A percentile compares a stretch with the other conserved stretches of the same genome.
phyloP scores from a whole-genome alignment of 305 asterid genomes.

The Solanum hybrid region DNA sequence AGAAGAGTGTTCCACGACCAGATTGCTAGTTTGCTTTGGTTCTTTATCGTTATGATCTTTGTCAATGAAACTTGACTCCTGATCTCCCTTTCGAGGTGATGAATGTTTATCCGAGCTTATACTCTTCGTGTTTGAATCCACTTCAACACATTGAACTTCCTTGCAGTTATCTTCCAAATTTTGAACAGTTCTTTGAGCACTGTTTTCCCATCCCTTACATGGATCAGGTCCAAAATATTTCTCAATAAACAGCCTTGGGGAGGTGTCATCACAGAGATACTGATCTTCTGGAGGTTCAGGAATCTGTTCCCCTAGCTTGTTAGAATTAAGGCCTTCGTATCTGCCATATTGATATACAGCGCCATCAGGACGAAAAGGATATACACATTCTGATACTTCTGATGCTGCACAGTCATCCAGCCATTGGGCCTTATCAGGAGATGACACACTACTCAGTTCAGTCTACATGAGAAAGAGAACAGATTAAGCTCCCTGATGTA shows the following conservation, averaged over 20 bases:
- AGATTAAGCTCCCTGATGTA: background rate
- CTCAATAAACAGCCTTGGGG: constrained; percentile 67
- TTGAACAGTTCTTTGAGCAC: constrained; percentile 27
- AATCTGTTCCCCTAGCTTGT: constrained; percentile 13
- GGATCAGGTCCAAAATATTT: constrained; percentile 98
- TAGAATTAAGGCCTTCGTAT: constrained; percentile 5
- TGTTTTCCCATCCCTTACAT: constrained; percentile 78
- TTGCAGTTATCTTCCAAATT: constrained; percentile 40
- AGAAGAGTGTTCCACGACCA: constrained; percentile 25
- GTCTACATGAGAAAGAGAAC: constrained; percentile 22
- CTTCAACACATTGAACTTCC: constrained; percentile 62
- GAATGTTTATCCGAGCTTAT: constrained; percentile 5
- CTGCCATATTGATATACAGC: background rate
- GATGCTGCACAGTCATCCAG: constrained; percentile 54
- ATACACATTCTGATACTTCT: constrained; percentile 58
- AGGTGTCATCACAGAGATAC: constrained; percentile 53
- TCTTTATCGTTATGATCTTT: background rate
- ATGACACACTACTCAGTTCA: constrained; percentile 21
- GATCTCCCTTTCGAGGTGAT: constrained; percentile 19
- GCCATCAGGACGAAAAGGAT: constrained; percentile 39
- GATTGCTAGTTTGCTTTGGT: background rate
- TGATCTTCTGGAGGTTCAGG: constrained; percentile 53
- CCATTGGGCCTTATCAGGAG: constrained; percentile 39
- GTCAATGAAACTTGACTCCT: constrained; percentile 9
- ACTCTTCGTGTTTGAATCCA: constrained; percentile 16